Base-by-base conservation (phyloP, 768 basidiomycete species). In the Rubroboletus satanas region DNA sequence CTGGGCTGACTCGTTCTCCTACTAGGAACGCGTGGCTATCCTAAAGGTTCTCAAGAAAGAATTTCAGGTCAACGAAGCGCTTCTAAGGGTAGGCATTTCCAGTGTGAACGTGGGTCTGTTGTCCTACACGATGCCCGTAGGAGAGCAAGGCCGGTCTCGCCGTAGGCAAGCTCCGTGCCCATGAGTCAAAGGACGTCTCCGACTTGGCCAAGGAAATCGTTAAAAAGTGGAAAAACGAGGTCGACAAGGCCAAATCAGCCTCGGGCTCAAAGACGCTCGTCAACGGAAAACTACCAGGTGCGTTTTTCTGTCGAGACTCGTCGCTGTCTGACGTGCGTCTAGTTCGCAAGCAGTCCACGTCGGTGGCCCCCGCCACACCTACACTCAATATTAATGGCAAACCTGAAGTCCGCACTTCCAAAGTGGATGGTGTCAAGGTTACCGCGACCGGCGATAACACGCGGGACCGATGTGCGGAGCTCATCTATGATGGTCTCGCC, bases 131-230 rank as follows among this genome's bases (percentile, higher is more conserved):
- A 15, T 54, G 51, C 38, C 28, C 48, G 29, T 63, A 95, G 93
- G 93, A 95, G 73, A 94, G 91, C 71, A 94, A 89, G 71, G 88
- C 87, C 4, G 93, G 93, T 46, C 74, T 96, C n/a, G 89, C 92
- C 0, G 92, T 97, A 3, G 92, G 93, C 49, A 95, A 95, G 74
- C 79, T 95, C 17, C 83, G 93, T 45, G 77, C 79, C 31, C 87
- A 93, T 70, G 74, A 80, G 1, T 75, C 80, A 12, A 90, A 87
- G 64, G 79, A 84, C 11, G 84, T 97, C 9, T 70, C 90, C 8
- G 88, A 91, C 60, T 75, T 90, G 7, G 91, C 94, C 17, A 96
- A 95, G 71, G 92, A 93, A 60, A 76, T 95, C 43, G 94, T 97
- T 46, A 90, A 85, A 72, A 88, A 87, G 65, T 97, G 93, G 93